Base-by-base conservation (phyloP, 2,329 filamentous ascomycete species). In the Gaeumannomyces tritici region DNA sequence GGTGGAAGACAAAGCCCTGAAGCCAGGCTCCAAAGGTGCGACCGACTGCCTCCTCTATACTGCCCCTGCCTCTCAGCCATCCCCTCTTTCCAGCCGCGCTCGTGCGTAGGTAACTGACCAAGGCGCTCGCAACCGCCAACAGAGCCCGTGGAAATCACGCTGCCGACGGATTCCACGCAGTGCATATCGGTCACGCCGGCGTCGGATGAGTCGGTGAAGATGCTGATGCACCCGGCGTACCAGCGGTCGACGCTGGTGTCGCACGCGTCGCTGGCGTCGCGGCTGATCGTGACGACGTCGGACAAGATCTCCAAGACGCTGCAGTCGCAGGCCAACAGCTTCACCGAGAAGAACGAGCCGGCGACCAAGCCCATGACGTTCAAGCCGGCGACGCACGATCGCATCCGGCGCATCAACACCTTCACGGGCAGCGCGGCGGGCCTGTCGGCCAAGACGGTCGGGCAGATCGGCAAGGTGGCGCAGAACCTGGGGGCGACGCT, bases 151-250 rank as follows among this genome's bases (percentile, higher is more conserved):
- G 89, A 93, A 71, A 89, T 95, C 66, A 81, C 88, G 2, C 83
- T 95, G 55, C 89, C 89, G 2, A 70, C 80, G 29, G 87, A 90
- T 65, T 87, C 87, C 59, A 84, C 77, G 15, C 77, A 86, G 64
- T 84, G 84, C 63, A 88, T 83, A 62, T 80, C 83, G 21, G 87
- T 93, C 57, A 81, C 84, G 33, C 89, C 89, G 2, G 82, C 87
- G 21, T 82, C 83, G 1, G 79, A 85, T 59, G 86, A 90, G 68
- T 91, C 95, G 69, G 81, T 95, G 56, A 85, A 88, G 63, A 85
- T 90, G 77, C 83, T 90, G 55, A 82, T 90, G 70, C 93, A 98
- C 70, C 95, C 95, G 0, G 90, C 91, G n/a, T 99, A 97, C 76
- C 87, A 90, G 70, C 89, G 90, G 72, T 96, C 91, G 0, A 86